A percentile compares a stretch with the other conserved stretches of the same genome.
These are phyloP conservation scores for Suaeda aralocaspica DNA, from an alignment of 148 eudicot species.

Conservation along the genomic window DNA sequence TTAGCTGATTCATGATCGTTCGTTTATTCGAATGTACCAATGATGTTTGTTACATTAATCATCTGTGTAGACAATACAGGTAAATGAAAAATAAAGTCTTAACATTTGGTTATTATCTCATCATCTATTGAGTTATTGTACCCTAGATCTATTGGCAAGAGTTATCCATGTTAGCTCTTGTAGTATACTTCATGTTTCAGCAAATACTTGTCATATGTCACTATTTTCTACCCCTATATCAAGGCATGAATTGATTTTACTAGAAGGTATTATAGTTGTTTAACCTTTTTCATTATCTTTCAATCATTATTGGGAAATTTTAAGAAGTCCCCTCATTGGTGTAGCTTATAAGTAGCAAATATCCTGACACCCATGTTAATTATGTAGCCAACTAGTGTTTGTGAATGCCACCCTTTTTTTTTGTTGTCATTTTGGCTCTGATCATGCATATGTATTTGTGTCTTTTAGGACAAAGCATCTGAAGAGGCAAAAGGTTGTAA, in stretches of 20 bases:
- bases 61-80: no score
- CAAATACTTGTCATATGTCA: neutral
- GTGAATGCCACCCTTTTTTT: neutral
- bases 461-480: constrained; percentile 44
- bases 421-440: neutral
- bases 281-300: neutral
- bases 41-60: no score
- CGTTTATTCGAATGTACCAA: no score
- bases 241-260: neutral
- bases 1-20: neutral
- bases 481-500: constrained; percentile 50
- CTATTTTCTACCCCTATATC: neutral
- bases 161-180: neutral
- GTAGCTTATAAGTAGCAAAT: neutral
- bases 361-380: neutral
- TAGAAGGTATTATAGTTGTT: neutral
- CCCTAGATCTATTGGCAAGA: neutral
- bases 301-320: neutral
- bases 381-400: neutral
- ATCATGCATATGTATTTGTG: neutral
- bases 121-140: neutral
- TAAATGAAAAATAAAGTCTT: neutral
- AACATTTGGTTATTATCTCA: neutral
- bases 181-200: neutral
- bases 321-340: neutral